Evolutionary conservation across 495 filamentous ascomycete species (phyloP).

Genomic region (Tuber aestivum): DNA sequence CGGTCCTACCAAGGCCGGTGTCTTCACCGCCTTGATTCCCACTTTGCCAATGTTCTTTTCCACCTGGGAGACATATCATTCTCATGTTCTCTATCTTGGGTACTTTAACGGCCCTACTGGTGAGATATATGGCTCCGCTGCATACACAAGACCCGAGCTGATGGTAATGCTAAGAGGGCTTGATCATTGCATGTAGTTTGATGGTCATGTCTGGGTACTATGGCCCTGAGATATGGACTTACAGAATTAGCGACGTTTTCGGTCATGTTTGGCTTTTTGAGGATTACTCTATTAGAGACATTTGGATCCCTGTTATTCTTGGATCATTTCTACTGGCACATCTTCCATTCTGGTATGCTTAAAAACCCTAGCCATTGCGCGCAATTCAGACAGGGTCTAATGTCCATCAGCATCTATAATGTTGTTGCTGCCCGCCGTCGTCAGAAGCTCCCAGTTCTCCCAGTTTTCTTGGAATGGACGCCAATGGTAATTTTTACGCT

Average conservation of each 20-base stretch:
- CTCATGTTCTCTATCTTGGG: conserved; percentile 92
- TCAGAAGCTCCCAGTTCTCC: conserved; percentile 67
- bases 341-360: conserved; percentile 58
- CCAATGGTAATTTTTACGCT: conserved; percentile 76
- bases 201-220: conserved; percentile 83
- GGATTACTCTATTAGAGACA: conserved; percentile 65
- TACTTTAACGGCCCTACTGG: conserved; percentile 92
- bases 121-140: conserved; percentile 19
- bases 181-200: conserved; percentile 75
- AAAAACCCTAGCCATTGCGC: not conserved
- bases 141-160: not conserved
- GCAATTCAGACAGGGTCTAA: not conserved
- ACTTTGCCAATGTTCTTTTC: conserved; percentile 98
- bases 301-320: conserved; percentile 78
- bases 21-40: conserved; percentile 84
- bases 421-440: conserved; percentile 68
- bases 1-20: conserved; percentile 70
- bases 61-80: conserved; percentile 99
- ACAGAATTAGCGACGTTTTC: conserved; percentile 60
- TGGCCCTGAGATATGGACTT: conserved; percentile 81
- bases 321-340: conserved; percentile 69
- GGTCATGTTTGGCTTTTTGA: conserved; percentile 54
- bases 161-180: conserved; percentile 56
- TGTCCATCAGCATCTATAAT: conserved; percentile 53
- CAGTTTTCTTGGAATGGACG: conserved; percentile 89